Percentiles rank a stretch among this genome's conserved stretches.
Evolutionary conservation across 1,284 basidiomycete species (phyloP).

Genomic region (Sporisorium sorghi): DNA sequence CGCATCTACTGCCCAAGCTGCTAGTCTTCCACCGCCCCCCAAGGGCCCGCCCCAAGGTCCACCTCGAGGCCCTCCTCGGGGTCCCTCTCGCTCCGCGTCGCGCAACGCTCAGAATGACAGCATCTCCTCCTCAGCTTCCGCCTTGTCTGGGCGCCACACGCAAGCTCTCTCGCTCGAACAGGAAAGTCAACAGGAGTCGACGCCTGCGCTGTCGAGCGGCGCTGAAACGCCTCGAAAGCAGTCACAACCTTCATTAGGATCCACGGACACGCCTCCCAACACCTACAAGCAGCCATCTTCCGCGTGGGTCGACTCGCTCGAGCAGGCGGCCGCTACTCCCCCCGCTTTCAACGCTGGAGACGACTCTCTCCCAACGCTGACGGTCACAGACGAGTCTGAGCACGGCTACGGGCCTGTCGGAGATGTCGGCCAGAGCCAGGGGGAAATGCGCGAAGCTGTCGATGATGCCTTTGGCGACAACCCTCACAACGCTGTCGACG

Average conservation of each 20-base stretch:
- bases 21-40: slow-evolving; percentile 20
- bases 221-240: slow-evolving; percentile 10
- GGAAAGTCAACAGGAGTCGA: slow-evolving; percentile 17
- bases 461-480: slow-evolving; percentile 5
- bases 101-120: slow-evolving; percentile 26
- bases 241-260: slow-evolving; percentile 8
- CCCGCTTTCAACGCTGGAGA: slow-evolving; percentile 26
- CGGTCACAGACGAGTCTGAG: slow-evolving; percentile 44
- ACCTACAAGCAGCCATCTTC: slow-evolving; percentile 29
- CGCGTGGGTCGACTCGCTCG: slow-evolving; percentile 45
- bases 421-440: slow-evolving; percentile 2
- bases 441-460: slow-evolving; percentile 4
- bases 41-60: slow-evolving; percentile 31
- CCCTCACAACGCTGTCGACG: slow-evolving; percentile 10
- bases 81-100: slow-evolving; percentile 37
- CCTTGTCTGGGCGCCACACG: slow-evolving; percentile 5
- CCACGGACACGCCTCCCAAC: slow-evolving; percentile 28
- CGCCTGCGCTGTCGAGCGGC: slow-evolving; percentile 11
- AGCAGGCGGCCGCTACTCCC: slow-evolving; percentile 43
- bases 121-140: slow-evolving; percentile 12
- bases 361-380: slow-evolving; percentile 36
- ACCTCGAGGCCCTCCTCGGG: slow-evolving; percentile 44
- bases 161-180: slow-evolving; percentile 38
- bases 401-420: slow-evolving; percentile 6
- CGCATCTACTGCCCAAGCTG: not conserved